Base-by-base conservation (phyloP, 2,329 filamentous ascomycete genomes). In the Colletotrichum sp. region DNA sequence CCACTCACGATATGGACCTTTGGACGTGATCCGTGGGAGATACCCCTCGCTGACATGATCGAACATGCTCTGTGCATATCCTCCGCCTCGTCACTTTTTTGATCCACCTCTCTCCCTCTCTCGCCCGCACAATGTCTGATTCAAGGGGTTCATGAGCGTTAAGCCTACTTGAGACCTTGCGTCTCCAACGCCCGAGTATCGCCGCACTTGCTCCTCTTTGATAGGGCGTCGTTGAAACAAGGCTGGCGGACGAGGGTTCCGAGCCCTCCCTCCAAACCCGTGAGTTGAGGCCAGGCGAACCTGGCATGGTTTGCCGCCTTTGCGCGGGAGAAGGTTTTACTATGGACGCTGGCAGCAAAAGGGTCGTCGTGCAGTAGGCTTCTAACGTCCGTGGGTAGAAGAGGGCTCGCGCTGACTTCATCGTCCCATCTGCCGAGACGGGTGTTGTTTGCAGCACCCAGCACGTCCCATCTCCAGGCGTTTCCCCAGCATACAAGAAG, bases 401-500 rank as follows among this genome's bases (percentile, higher is more conserved):
- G 34, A 30, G 32, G 57, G 44, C 9, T 28, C 25, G 66, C 39
- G 19, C 36, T 64, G 55, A 73, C 55, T 67, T 69, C 59, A 52
- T 61, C 52, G 32, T 61, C 30, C 63, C 69, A 75, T 73, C n/a
- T 75, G 72, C 61, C 68, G 72, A 75, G 72, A 72, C 68, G 55
- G 34, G 22, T 57, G n/a, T 15, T 63, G 63, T 68, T 75, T 75
- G 68, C 69, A 72, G 39, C 69, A 32, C 52, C 44, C 52, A 36
- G 55, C 44, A 74, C 48, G 34, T 60, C 69, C 61, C 55, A 52
- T 72, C 39, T 59, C 30, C 27, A 52, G 48, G 48, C 30, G n/a
- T 44, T 55, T 63, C 32, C 27, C 55, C 34, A 39, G 32, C 28
- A 13, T 32, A 15, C 61, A 36, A 36, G 25, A 8, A 55, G 67